Evolutionary conservation across 768 basidiomycete genomes (phyloP), one percentile per base, ranked within the genome.

Genomic region (Mycena amicta): DNA sequence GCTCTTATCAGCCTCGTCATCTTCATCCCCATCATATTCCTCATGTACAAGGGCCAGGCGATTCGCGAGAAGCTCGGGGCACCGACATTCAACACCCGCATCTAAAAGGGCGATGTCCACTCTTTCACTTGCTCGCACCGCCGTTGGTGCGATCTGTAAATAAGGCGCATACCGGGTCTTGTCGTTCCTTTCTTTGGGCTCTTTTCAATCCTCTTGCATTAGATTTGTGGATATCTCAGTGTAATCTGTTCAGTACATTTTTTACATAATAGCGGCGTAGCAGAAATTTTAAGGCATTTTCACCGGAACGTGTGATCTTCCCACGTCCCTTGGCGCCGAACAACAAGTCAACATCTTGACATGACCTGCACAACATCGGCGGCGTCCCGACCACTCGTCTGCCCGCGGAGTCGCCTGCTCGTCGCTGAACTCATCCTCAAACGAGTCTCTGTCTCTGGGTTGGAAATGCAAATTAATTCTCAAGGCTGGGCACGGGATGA

Each of bases 31-130:
- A 31, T 64, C 15, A 50, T 64, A 18, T 61, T 37, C 40, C 57
- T 64, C 29, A 61, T 61, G 63, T 59, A 54, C 54, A 39, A 50
- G 29, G 63, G 63, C 51, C 45, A 51, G n/a, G 33, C 25, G 22
- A 50, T 61, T 23, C 59, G 63, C 27, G 57, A 55, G 22, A 49
- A 33, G 43, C 52, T 61, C 45, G 63, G 63, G 22, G 30, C 31
- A 29, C 62, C 62, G 1, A 60, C 46, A 5, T 64, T 60, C 30
- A 64, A 64, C 50, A 53, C 46, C 15, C 57, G 57, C n/a, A 46
- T 63, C 15, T 63, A 18, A 59, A 23, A 6, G 43, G n/a, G n/a
- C n/a, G n/a, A n/a, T n/a, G n/a, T n/a, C n/a, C n/a, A n/a, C n/a
- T n/a, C n/a, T n/a, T n/a, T n/a, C n/a, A n/a, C n/a, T n/a, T n/a